Base-by-base conservation (phyloP, 2,329 filamentous ascomycete genomes). In the Phoma herbarum region DNA sequence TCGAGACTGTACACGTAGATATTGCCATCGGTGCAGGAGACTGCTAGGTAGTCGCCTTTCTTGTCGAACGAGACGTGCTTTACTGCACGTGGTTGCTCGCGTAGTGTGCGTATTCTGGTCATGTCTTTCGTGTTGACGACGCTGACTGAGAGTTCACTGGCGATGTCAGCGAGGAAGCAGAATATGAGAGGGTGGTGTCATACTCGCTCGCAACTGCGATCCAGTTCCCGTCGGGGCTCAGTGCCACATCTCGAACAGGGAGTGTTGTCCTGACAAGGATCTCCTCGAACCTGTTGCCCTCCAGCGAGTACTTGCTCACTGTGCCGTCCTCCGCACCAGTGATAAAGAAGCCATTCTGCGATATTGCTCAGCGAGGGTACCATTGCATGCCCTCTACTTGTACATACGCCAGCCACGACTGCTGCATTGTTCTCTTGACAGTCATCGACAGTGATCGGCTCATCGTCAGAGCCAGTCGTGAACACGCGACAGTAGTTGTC, bases 401-500 rank as follows among this genome's bases (percentile, higher is more conserved):
- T 20, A 73, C 81, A 31, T 79, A 88, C 85, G 33, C 87, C 86
- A 20, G 92, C 88, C 28, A 88, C 90, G 22, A 98, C 86, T 29
- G 90, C 88, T 20, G 91, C 84, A 73, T 97, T 96, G 64, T 91
- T 90, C 67, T 97, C 94, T 60, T 90, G 90, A 53, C 90, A 92
- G 64, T 97, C 92, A 75, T 98, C 94, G 56, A 99, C 90, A 57
- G 94, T 97, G 58, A 86, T 88, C 10, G 96, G 95, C 76, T 99
- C 95, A 68, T 93, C 93, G 79, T 96, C 91, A 37, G 90, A 95
- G 60, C 92, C 92, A 14, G 93, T 95, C 66, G 90, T 91, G 81
- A 96, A 99, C 48, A 98, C 86, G 48, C 96, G 91, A 71, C 97
- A 93, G 8, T 92, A 92, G 72, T 96, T 96, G 80, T 98, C 97